phyloP scores from a whole-genome alignment of 2,329 filamentous ascomycete species.

The Fusarium albidum region DNA sequence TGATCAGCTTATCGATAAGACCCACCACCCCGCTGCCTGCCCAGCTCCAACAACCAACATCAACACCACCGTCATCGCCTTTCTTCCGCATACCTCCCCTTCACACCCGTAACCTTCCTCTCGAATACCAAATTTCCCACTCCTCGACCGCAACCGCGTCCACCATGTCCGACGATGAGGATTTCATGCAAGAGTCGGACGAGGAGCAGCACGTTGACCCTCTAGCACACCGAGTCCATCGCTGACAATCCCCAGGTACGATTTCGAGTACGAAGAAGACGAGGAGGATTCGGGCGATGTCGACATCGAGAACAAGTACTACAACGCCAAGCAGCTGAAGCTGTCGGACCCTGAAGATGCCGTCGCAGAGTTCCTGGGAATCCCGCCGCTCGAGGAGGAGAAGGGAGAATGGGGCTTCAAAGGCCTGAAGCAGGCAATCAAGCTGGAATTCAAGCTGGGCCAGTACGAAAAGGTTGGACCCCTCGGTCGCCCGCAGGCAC shows the following conservation, averaged over 20 bases:
- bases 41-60: slow-evolving; percentile 30
- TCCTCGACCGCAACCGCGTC: background rate
- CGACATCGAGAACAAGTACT: slow-evolving; percentile 99
- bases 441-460: slow-evolving; percentile 93
- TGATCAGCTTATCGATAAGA: slow-evolving; percentile 37
- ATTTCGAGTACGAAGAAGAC: slow-evolving; percentile 96
- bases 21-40: slow-evolving; percentile 35
- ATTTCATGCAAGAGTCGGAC: slow-evolving; percentile 59
- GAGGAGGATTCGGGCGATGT: slow-evolving; percentile 89
- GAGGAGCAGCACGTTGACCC: slow-evolving; percentile 51
- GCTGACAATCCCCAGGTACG: slow-evolving; percentile 65
- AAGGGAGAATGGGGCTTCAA: slow-evolving; percentile 99
- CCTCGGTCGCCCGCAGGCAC: background rate
- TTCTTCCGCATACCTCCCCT: background rate
- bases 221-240: slow-evolving; percentile 6
- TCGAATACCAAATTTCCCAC: background rate
- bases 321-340: slow-evolving; percentile 99
- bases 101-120: background rate
- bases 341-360: slow-evolving; percentile 85
- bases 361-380: slow-evolving; percentile 89
- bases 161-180: slow-evolving; percentile 61
- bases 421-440: slow-evolving; percentile 96
- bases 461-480: slow-evolving; percentile 81
- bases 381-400: slow-evolving; percentile 83
- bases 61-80: slow-evolving; percentile 15